Conservation (phyloP, 2,329 filamentous ascomycete genomes). For the Penicillium italicum region DNA sequence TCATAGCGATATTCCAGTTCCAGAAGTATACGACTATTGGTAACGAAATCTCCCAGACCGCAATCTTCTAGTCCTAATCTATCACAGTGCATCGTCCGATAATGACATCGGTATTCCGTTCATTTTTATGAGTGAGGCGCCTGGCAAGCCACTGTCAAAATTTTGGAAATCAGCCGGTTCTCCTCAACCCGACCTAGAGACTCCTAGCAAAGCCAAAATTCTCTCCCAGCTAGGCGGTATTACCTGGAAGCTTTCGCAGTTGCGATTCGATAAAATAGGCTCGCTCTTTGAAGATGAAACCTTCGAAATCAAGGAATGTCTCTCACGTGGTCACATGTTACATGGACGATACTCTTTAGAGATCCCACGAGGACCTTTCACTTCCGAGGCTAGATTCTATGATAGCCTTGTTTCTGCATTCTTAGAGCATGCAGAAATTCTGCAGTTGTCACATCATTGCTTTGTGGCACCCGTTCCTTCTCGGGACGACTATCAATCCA, state of each 20-base stretch:
- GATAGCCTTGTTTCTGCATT: background rate
- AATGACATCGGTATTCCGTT: background rate
- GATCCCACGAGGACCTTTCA: background rate
- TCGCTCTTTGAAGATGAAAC: background rate
- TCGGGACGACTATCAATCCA: slow-evolving; percentile 9
- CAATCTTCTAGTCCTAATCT: background rate
- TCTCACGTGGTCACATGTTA: background rate
- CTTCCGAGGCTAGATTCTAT: background rate
- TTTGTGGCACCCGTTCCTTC: slow-evolving; percentile 14
- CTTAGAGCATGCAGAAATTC: slow-evolving; percentile 11
- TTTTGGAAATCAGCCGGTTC: background rate
- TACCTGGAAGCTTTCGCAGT: background rate
- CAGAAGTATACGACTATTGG: background rate
- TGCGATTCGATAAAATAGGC: background rate
- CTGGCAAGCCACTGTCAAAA: background rate
- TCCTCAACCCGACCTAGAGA: background rate
- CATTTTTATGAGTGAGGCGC: background rate
- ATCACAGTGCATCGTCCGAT: background rate
- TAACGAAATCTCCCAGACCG: background rate
- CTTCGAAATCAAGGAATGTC: background rate
- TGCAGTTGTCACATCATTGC: slow-evolving; percentile 17
- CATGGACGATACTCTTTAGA: background rate
- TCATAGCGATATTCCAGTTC: background rate
- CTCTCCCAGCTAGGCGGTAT: background rate
- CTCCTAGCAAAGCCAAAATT: background rate